Evolutionary conservation across 176 grass and related monocot genomes (phyloP).

Genomic region (Poa pratensis): DNA sequence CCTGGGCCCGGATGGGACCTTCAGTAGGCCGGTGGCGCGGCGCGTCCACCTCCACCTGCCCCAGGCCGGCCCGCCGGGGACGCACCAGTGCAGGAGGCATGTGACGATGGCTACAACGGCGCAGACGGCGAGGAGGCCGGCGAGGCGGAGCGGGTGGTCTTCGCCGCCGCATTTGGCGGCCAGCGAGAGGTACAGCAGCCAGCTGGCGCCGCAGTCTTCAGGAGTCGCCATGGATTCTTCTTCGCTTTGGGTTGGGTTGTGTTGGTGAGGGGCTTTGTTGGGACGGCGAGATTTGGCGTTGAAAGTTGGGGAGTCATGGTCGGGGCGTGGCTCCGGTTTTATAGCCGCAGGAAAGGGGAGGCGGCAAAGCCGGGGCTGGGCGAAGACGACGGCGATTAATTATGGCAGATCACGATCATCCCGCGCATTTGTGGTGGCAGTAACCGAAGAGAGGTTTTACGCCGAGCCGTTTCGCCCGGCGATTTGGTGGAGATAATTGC

Average conservation of each 20-base stretch:
- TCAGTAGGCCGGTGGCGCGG: neutral
- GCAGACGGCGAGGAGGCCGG: constrained; percentile 11
- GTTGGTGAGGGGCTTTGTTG: neutral
- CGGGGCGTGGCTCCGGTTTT: constrained; percentile 33
- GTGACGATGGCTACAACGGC: constrained; percentile 19
- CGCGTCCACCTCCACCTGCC: constrained; percentile 58
- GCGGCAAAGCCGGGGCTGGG: neutral
- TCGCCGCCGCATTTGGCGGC: constrained; percentile 59
- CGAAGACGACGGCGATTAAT: neutral
- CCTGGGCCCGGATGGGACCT: constrained; percentile 48
- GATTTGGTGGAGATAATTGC: no score
- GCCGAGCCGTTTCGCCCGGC: no score
- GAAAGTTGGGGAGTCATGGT: constrained; percentile 20
- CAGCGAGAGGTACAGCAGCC: constrained; percentile 61
- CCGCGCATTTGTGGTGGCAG: no score
- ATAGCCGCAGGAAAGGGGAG: neutral
- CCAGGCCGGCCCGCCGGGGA: constrained; percentile 77
- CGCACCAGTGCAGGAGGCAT: constrained; percentile 66
- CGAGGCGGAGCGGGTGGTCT: constrained; percentile 35
- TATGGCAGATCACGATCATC: no score
- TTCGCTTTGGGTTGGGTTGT: neutral
- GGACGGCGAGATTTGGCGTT: neutral
- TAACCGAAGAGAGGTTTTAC: no score
- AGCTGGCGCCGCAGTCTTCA: constrained; percentile 49
- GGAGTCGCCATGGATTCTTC: constrained; percentile 35